Conservation (phyloP, 2,329 filamentous ascomycete species). For the Hypoxylon sp. region DNA sequence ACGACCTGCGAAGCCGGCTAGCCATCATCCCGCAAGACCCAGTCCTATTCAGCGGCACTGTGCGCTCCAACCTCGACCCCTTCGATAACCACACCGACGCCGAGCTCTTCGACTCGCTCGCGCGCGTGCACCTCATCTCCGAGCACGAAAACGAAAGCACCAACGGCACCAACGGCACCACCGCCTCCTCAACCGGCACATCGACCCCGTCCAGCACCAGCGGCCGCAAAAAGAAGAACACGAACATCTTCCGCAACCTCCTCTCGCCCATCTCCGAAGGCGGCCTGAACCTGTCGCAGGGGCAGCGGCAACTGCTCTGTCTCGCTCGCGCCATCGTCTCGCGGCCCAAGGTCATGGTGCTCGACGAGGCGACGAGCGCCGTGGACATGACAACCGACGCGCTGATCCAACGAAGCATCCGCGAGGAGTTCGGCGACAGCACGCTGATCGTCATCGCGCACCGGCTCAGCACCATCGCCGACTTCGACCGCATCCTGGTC, state of each 20-base stretch:
- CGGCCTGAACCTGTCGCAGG: slow-evolving; percentile 81
- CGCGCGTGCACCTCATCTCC: slow-evolving; percentile 76
- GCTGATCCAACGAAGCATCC: slow-evolving; percentile 80
- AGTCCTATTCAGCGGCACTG: slow-evolving; percentile 83
- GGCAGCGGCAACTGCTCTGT: slow-evolving; percentile 82
- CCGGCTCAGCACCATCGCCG: slow-evolving; percentile 80
- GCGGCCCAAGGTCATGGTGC: slow-evolving; percentile 81
- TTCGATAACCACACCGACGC: slow-evolving; percentile 78
- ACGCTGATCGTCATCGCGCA: slow-evolving; percentile 84
- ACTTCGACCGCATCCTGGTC: slow-evolving; percentile 82
- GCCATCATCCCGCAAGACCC: slow-evolving; percentile 87
- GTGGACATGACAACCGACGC: slow-evolving; percentile 84
- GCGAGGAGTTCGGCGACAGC: slow-evolving; percentile 75
- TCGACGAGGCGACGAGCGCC: slow-evolving; percentile 84
- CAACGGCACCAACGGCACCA: no score
- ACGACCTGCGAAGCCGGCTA: slow-evolving; percentile 78
- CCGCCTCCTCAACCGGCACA: slow-evolving; percentile 55
- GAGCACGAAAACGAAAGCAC: slow-evolving; percentile 53
- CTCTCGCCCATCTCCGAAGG: slow-evolving; percentile 77
- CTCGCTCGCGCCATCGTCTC: slow-evolving; percentile 80
- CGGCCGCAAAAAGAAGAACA: slow-evolving; percentile 62
- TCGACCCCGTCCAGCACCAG: slow-evolving; percentile 52
- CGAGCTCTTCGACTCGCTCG: slow-evolving; percentile 78
- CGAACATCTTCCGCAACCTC: slow-evolving; percentile 76
- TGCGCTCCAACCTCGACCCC: slow-evolving; percentile 83